These are phyloP conservation scores for Auricularia sp. DNA, from an alignment of 768 basidiomycete genomes.

Conservation along the genomic window DNA sequence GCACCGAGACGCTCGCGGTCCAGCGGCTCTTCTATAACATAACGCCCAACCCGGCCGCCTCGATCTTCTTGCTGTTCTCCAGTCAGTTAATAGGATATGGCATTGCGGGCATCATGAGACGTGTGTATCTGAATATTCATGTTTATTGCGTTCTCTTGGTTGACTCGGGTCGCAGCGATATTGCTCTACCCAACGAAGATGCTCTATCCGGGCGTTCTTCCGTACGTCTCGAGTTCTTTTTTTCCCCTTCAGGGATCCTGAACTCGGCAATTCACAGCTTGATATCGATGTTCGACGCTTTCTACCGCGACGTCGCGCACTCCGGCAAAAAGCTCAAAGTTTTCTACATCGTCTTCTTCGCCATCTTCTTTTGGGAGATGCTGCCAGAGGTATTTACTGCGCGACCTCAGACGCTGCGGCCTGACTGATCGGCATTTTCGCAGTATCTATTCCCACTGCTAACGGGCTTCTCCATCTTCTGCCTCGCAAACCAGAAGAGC, in stretches of 20 bases:
- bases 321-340: slow-evolving; percentile 34
- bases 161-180: slow-evolving; percentile 20
- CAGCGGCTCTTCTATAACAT: slow-evolving; percentile 46
- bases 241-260: background rate
- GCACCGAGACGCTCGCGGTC: slow-evolving; percentile 43
- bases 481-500: slow-evolving; percentile 42
- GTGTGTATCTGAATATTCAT: slow-evolving; percentile 32
- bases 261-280: slow-evolving; percentile 7
- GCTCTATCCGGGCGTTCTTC: slow-evolving; percentile 38
- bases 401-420: background rate
- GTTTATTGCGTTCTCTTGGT: slow-evolving; percentile 8
- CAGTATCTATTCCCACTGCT: slow-evolving; percentile 48
- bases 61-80: slow-evolving; percentile 34
- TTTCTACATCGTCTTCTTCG: slow-evolving; percentile 42
- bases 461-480: slow-evolving; percentile 50
- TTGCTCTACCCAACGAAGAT: slow-evolving; percentile 45
- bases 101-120: slow-evolving; percentile 42
- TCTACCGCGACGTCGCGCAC: slow-evolving; percentile 32
- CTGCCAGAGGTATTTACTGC: slow-evolving; percentile 11
- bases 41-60: slow-evolving; percentile 33
- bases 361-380: slow-evolving; percentile 33
- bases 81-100: slow-evolving; percentile 38
- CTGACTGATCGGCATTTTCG: slow-evolving; percentile 19
- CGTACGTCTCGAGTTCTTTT: slow-evolving; percentile 7
- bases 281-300: slow-evolving; percentile 38